phyloP scores from a whole-genome alignment of 441 rosid species.

The Mallotus repandus region DNA sequence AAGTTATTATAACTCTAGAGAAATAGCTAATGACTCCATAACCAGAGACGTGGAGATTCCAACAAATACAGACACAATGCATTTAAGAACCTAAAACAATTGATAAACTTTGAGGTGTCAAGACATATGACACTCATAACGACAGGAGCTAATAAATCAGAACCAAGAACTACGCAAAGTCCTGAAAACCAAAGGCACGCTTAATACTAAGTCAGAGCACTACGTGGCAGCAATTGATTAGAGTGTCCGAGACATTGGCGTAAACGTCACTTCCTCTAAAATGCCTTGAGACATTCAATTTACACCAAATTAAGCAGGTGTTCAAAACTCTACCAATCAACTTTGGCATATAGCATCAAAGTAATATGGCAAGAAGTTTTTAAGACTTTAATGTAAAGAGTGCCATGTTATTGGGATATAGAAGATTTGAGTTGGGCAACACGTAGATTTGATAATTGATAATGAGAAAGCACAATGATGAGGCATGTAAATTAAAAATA shows the following conservation, averaged over 20 bases:
- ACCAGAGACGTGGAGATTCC: background rate
- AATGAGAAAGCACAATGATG: background rate
- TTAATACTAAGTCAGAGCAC: too few relatives aligned
- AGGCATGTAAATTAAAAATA: background rate
- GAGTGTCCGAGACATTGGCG: background rate
- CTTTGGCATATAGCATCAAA: background rate
- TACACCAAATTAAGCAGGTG: background rate
- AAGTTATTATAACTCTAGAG: background rate
- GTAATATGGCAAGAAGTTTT: background rate
- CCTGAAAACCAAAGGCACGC: too few relatives aligned
- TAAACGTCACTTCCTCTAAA: background rate
- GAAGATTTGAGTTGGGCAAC: background rate
- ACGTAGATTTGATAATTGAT: background rate
- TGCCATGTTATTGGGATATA: background rate
- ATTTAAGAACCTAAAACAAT: background rate
- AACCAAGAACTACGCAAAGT: too few relatives aligned
- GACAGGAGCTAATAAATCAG: too few relatives aligned
- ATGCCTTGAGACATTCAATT: background rate
- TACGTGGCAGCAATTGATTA: background rate
- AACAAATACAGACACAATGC: background rate
- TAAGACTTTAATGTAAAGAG: background rate
- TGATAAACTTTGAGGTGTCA: too few relatives aligned
- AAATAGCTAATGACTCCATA: too few relatives aligned
- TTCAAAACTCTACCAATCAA: background rate
- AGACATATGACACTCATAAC: too few relatives aligned